A percentile compares a stretch with the other conserved stretches of the same genome.
phyloP scores from a whole-genome alignment of 345 rosid genomes.

The Eucalyptus caleyi region DNA sequence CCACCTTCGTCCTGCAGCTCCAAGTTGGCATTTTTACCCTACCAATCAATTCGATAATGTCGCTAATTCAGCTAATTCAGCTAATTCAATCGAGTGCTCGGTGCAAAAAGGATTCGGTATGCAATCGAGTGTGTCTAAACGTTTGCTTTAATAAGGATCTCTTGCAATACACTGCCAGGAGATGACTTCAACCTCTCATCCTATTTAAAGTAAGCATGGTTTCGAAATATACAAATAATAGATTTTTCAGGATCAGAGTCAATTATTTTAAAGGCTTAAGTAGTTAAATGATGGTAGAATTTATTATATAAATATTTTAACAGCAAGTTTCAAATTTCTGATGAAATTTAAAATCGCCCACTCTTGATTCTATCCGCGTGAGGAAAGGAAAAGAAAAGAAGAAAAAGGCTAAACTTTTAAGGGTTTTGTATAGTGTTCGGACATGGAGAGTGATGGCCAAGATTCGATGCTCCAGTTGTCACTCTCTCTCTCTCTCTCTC shows the following conservation, averaged over 20 bases:
- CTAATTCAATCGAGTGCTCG: not conserved
- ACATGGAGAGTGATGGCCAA: not conserved
- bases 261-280: too few species aligned
- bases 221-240: too few species aligned
- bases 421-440: not conserved
- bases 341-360: too few species aligned
- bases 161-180: not conserved
- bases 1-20: not conserved
- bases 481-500: not conserved
- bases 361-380: too few species aligned
- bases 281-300: fast-evolving
- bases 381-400: not conserved
- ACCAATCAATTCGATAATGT: not conserved
- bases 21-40: not conserved
- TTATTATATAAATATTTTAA: too few species aligned
- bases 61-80: not conserved
- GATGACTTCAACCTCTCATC: too few species aligned
- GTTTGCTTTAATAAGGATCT: not conserved
- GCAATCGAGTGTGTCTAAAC: not conserved
- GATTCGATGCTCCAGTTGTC: not conserved
- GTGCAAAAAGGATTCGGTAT: not conserved
- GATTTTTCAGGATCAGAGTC: too few species aligned
- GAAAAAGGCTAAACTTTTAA: not conserved
- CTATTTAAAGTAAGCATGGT: too few species aligned
- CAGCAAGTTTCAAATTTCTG: fast-evolving